These are phyloP conservation scores for Dothiorella sarmentorum DNA, from an alignment of 2,329 filamentous ascomycete genomes.

Conservation along the genomic window DNA sequence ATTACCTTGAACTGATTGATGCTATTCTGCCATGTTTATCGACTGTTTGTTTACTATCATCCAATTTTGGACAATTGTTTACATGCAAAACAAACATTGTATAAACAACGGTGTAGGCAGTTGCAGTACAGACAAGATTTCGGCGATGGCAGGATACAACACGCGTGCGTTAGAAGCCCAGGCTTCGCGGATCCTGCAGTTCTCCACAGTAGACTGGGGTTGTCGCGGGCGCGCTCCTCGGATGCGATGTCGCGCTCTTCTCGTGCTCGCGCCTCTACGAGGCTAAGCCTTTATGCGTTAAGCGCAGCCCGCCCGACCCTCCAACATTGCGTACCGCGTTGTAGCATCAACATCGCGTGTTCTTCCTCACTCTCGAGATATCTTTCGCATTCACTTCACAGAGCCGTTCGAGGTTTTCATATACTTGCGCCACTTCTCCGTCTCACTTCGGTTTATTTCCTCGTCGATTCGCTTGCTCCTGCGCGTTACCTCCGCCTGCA, in stretches of 20 bases:
- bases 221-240: constrained; percentile 4
- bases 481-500: neutral
- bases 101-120: too few relatives aligned
- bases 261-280: constrained; percentile 5
- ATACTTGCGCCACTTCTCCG: neutral
- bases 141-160: neutral
- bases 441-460: neutral
- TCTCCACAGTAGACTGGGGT: constrained; percentile 8
- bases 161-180: neutral
- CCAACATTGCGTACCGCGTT: constrained; percentile 4
- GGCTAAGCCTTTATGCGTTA: constrained; percentile 1
- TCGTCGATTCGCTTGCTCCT: neutral
- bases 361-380: neutral
- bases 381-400: neutral
- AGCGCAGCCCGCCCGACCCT: neutral
- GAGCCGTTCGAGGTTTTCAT: too few relatives aligned
- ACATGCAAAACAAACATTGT: neutral
- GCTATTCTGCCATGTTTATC: too few relatives aligned
- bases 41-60: constrained; percentile 5
- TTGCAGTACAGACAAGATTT: neutral
- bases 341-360: constrained; percentile 10
- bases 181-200: neutral
- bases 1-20: neutral
- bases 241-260: constrained; percentile 7
- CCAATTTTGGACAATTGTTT: constrained; percentile 3